phyloP scores from a whole-genome alignment of 495 filamentous ascomycete genomes.

The Penicillium alfredii region DNA sequence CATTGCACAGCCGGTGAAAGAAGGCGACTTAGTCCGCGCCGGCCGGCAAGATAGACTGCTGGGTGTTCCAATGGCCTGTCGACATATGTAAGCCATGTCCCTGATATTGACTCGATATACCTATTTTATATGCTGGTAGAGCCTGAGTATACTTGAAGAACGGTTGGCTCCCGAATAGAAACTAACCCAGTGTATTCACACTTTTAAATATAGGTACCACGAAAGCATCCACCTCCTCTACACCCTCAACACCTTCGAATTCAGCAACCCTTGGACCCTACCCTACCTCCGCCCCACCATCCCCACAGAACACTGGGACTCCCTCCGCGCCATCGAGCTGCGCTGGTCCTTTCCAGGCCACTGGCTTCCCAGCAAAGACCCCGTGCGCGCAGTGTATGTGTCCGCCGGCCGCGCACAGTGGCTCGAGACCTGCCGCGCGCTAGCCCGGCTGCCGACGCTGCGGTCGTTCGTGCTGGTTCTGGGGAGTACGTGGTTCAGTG shows the following conservation, averaged over 20 bases:
- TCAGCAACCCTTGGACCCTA: constrained; percentile 44
- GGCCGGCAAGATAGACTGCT: constrained; percentile 8
- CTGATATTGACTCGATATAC: too few species aligned
- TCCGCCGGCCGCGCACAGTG: constrained; percentile 39
- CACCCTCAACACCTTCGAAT: constrained; percentile 36
- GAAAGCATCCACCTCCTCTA: constrained; percentile 40
- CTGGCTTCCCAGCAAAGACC: constrained; percentile 43
- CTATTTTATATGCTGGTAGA: background rate
- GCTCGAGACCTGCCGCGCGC: constrained; percentile 34
- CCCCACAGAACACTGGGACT: constrained; percentile 25
- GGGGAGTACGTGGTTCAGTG: constrained; percentile 38
- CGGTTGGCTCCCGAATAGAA: background rate
- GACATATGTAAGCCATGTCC: constrained; percentile 29
- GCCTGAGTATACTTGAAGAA: background rate
- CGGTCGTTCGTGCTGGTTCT: constrained; percentile 34
- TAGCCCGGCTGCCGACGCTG: constrained; percentile 23
- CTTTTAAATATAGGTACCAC: constrained; percentile 23
- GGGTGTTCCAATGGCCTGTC: constrained; percentile 18
- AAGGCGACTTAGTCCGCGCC: constrained; percentile 5
- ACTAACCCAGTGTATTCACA: background rate
- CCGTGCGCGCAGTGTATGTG: constrained; percentile 40
- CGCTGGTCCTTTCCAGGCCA: constrained; percentile 44
- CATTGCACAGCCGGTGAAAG: constrained; percentile 19
- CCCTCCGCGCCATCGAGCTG: constrained; percentile 35
- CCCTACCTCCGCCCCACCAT: constrained; percentile 40